Evolutionary conservation across 164 flowering plant species (phyloP).

Genomic region (Protea cynaroides): DNA sequence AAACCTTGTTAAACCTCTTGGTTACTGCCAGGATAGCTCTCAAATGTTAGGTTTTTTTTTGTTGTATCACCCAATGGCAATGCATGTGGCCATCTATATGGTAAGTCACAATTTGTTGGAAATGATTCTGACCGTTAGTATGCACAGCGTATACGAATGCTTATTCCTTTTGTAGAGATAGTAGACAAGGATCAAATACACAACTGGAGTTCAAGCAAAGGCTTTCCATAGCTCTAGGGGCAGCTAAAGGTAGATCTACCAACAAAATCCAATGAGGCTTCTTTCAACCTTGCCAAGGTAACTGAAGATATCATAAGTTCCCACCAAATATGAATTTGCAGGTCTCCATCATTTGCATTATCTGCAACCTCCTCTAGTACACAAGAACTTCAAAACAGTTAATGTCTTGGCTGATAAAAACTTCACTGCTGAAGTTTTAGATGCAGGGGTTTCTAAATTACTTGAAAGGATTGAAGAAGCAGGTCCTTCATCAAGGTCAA

Average conservation of each 20-base stretch:
- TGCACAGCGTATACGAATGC: background rate
- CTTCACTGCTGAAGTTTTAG: conserved; percentile 77
- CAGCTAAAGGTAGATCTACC: conserved; percentile 56
- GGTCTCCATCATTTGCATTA: conserved; percentile 61
- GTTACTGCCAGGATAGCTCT: conserved; percentile 53
- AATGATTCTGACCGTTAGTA: background rate
- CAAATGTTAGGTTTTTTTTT: conserved; percentile 58
- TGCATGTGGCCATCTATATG: conserved; percentile 56
- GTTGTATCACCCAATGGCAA: conserved; percentile 67
- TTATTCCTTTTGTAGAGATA: conserved; percentile 23
- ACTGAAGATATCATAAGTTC: background rate
- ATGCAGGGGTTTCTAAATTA: conserved; percentile 44
- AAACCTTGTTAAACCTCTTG: conserved; percentile 54
- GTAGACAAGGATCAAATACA: conserved; percentile 30
- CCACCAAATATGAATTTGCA: conserved; percentile 21
- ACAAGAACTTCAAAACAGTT: conserved; percentile 59
- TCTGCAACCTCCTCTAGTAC: conserved; percentile 48
- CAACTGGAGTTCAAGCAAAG: conserved; percentile 67
- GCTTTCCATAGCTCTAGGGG: conserved; percentile 60
- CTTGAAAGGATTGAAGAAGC: conserved; percentile 47
- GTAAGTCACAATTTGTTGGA: conserved; percentile 25
- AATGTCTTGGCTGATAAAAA: conserved; percentile 78
- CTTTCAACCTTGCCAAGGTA: background rate
- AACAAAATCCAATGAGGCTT: background rate
- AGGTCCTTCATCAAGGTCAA: conserved; percentile 32